phyloP scores from a whole-genome alignment of 1,284 basidiomycete genomes.

The Rhodotorula sp. region DNA sequence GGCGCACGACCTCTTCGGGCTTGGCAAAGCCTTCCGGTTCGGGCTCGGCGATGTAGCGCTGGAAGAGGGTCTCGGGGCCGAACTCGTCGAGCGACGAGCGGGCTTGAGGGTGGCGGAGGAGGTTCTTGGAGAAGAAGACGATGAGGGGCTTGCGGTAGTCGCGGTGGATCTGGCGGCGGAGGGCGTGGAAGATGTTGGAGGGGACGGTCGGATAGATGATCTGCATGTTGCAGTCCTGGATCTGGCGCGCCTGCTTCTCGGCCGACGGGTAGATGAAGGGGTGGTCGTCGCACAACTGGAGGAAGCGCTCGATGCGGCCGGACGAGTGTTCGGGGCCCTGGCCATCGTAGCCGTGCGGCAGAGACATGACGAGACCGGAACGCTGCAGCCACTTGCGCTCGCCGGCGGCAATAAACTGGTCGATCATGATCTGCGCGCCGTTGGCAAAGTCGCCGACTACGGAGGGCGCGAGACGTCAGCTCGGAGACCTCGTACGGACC shows the following conservation, averaged over 20 bases:
- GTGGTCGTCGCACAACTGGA: conserved; percentile 97
- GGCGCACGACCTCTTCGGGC: conserved; percentile 83
- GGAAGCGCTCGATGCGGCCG: conserved; percentile 91
- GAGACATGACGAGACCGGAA: conserved; percentile 83
- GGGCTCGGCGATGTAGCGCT: conserved; percentile 86
- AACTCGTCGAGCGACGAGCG: conserved; percentile 85
- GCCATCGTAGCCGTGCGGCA: conserved; percentile 98
- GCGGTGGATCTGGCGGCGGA: conserved; percentile 89
- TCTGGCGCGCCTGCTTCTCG: conserved; percentile 89
- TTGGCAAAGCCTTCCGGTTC: conserved; percentile 69
- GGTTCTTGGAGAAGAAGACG: conserved; percentile 92
- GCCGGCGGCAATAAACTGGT: conserved; percentile 97
- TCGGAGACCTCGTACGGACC: neutral
- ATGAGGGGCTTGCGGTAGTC: conserved; percentile 97
- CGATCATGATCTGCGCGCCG: conserved; percentile 96
- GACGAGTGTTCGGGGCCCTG: conserved; percentile 99
- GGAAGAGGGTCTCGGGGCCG: conserved; percentile 82
- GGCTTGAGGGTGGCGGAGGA: conserved; percentile 89
- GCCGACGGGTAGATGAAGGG: conserved; percentile 84
- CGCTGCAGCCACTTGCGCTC: conserved; percentile 99
- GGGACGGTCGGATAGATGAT: neutral
- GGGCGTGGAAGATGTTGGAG: conserved; percentile 65
- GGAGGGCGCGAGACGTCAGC: neutral
- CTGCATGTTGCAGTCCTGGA: conserved; percentile 98
- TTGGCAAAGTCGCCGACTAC: conserved; percentile 90